A percentile compares a stretch with the other conserved stretches of the same genome.
phyloP scores from a whole-genome alignment of 176 grass and related monocot species.

The Musa acuminata region DNA sequence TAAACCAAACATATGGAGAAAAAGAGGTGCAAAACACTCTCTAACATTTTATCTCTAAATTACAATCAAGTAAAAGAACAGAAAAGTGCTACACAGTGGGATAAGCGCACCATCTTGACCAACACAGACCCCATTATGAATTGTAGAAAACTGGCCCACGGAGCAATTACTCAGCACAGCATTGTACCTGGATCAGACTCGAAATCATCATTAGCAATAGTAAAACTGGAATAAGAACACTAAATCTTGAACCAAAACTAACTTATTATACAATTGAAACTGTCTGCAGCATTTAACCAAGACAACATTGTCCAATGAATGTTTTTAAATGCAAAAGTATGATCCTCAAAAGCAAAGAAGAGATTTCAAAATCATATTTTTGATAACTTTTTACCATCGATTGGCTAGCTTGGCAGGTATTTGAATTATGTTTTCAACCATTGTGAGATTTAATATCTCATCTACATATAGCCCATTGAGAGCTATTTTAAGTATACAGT shows the following conservation, averaged over 20 bases:
- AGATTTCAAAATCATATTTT: too few species aligned
- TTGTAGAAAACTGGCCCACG: constrained; percentile 49
- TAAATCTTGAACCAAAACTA: not conserved
- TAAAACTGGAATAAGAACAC: too few species aligned
- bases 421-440: not conserved
- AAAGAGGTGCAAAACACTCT: not conserved
- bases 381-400: too few species aligned
- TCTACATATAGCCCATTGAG: not conserved
- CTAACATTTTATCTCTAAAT: not conserved
- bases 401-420: too few species aligned
- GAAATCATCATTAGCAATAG: constrained; percentile 7
- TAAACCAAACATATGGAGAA: not conserved
- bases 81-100: constrained; percentile 3
- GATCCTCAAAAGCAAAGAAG: too few species aligned
- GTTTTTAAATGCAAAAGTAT: not conserved
- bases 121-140: constrained; percentile 71
- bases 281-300: too few species aligned
- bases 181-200: constrained; percentile 49
- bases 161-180: constrained; percentile 67
- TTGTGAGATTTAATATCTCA: not conserved
- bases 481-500: not conserved
- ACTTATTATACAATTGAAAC: not conserved
- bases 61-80: not conserved
- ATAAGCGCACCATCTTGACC: constrained; percentile 70
- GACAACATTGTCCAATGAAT: not conserved